These are phyloP conservation scores for Phytopythium kandeliae DNA, from an alignment of 352 stramenopile genomes.

Conservation along the genomic window DNA sequence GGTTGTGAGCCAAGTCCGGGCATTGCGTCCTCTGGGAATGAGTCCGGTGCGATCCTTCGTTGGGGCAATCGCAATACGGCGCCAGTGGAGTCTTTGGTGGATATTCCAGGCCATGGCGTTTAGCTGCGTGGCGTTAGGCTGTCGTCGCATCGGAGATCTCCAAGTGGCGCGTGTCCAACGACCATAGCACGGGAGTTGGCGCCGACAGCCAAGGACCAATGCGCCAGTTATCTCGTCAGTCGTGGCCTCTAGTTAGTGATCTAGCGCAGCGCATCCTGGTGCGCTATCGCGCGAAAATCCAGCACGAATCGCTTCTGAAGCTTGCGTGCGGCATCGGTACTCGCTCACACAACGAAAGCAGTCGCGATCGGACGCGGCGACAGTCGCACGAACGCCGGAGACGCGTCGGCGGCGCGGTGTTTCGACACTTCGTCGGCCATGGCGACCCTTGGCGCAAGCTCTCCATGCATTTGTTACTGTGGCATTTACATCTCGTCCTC, in stretches of 20 bases:
- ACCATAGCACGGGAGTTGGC: background rate
- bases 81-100: too few relatives aligned
- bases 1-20: background rate
- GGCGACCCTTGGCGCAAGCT: background rate
- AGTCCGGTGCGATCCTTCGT: too few relatives aligned
- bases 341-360: background rate
- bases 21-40: background rate
- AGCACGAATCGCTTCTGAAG: background rate
- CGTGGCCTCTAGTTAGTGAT: too few relatives aligned
- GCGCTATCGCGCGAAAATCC: background rate
- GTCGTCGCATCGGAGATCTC: background rate
- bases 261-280: background rate
- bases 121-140: background rate
- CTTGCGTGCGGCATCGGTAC: background rate
- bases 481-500: conserved; percentile 74
- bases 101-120: too few relatives aligned
- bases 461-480: conserved; percentile 2
- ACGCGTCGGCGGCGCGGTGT: background rate
- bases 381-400: background rate
- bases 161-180: background rate
- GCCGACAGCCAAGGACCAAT: too few relatives aligned
- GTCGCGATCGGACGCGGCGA: background rate
- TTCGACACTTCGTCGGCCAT: too few relatives aligned
- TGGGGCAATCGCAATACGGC: too few relatives aligned
- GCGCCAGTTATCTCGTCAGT: too few relatives aligned